phyloP scores from a whole-genome alignment of 2,329 filamentous ascomycete species.

The Fonsecaea pugnacius region DNA sequence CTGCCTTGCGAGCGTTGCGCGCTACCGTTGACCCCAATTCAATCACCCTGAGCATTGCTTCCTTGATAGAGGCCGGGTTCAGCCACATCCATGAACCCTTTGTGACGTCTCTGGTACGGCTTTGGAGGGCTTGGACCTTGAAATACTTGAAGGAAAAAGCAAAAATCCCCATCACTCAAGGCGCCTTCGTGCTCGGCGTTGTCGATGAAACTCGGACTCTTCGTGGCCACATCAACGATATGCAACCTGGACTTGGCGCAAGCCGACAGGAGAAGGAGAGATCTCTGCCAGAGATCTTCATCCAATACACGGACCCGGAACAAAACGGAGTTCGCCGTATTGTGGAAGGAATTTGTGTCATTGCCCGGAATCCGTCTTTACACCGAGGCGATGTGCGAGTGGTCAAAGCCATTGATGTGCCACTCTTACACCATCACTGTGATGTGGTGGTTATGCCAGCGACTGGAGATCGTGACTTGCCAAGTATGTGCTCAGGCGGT shows the following conservation, averaged over 20 bases:
- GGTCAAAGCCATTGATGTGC: constrained; percentile 78
- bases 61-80: constrained; percentile 80
- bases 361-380: constrained; percentile 90
- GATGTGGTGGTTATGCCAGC: constrained; percentile 88
- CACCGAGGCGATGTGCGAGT: constrained; percentile 91
- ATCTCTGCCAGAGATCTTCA: constrained; percentile 80
- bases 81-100: constrained; percentile 78
- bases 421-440: constrained; percentile 73
- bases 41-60: constrained; percentile 72
- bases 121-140: constrained; percentile 89
- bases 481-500: constrained; percentile 94
- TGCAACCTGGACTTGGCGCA: constrained; percentile 41
- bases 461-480: constrained; percentile 78
- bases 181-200: constrained; percentile 85
- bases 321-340: constrained; percentile 63
- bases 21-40: constrained; percentile 85
- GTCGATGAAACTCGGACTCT: constrained; percentile 82
- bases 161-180: constrained; percentile 76
- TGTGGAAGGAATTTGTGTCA: constrained; percentile 75
- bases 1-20: constrained; percentile 70
- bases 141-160: constrained; percentile 93
- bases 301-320: constrained; percentile 70
- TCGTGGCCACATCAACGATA: constrained; percentile 67
- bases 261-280: constrained; percentile 51
- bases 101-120: constrained; percentile 72